Evolutionary conservation across 2,329 filamentous ascomycete genomes (phyloP), one percentile per base, ranked within the genome.

Genomic region (Arthrinium puccinioides): DNA sequence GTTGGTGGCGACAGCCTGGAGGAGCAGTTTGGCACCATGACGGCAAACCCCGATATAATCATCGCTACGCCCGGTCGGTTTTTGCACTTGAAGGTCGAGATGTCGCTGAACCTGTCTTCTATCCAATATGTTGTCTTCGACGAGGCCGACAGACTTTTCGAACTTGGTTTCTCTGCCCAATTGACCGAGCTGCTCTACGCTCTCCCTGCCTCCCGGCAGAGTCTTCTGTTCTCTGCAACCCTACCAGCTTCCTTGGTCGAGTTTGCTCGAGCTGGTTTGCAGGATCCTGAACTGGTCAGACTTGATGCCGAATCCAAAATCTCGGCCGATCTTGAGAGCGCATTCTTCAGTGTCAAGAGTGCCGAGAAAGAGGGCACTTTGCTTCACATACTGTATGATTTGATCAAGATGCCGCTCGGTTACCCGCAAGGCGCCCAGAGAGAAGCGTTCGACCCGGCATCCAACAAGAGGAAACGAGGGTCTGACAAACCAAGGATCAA

Each of bases 51-150:
- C 0, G 94, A 98, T 58, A 94, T 98, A 48, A 79, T 98, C 51
- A 97, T 98, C 54, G 92, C 92, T 9, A 97, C 94, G 0, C 92
- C 92, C 0, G 92, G 94, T 59, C 86, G 92, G 50, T 98, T 98
- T 52, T 68, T 98, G 48, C 92, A 98, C 70, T 64, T 98, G 46
- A 94, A 97, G 63, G 90, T 97, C 15, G 92, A 98, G 57, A 98
- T 98, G 94, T 72, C 74, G 9, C 63, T 98, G 36, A 87, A 96
- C 53, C 66, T 98, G n/a, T 87, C 83, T 1, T 94, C 87, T 4
- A 82, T 98, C 43, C 76, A 79, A 49, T 98, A 98, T 54, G 87
- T 95, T 18, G 92, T 98, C 8, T 98, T 98, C 46, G 92, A 98
- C 57, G 92, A 98, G 61, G 92, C 92, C 2, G 92, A 98, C 70